A percentile compares a stretch with the other conserved stretches of the same genome.
Evolutionary conservation across 2,329 filamentous ascomycete genomes (phyloP).

Genomic region (Rhinocladiella mackenziei): DNA sequence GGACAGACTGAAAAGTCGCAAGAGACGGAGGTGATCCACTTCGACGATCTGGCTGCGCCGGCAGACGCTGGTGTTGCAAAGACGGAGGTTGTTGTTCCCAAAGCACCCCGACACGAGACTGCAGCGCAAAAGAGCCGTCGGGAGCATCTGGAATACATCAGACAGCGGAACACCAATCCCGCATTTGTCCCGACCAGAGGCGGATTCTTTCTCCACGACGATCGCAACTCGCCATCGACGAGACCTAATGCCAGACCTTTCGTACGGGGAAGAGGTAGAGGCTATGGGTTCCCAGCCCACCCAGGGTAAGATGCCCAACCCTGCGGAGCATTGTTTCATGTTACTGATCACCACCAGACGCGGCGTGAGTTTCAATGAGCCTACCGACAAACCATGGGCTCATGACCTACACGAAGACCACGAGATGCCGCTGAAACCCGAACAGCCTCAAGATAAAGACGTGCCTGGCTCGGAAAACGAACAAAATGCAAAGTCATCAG

Average conservation of each 20-base stretch:
- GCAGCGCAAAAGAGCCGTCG: slow-evolving; percentile 68
- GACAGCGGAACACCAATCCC: slow-evolving; percentile 81
- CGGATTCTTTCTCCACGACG: slow-evolving; percentile 96
- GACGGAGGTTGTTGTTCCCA: slow-evolving; percentile 28
- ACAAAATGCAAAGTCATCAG: slow-evolving; percentile 20
- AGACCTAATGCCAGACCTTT: slow-evolving; percentile 59
- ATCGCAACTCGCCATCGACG: slow-evolving; percentile 53
- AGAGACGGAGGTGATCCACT: slow-evolving; percentile 47
- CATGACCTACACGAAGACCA: slow-evolving; percentile 84
- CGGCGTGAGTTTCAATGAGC: slow-evolving; percentile 27
- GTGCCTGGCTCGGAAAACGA: slow-evolving; percentile 18
- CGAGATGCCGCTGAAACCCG: slow-evolving; percentile 29
- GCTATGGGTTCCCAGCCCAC: slow-evolving; percentile 44
- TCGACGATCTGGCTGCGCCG: slow-evolving; percentile 41
- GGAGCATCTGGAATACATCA: slow-evolving; percentile 87
- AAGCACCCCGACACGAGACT: slow-evolving; percentile 49
- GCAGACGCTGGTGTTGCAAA: slow-evolving; percentile 1
- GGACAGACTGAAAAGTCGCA: slow-evolving; percentile 43
- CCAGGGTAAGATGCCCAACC: slow-evolving; percentile 14
- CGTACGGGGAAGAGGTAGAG: slow-evolving; percentile 61
- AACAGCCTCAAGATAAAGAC: slow-evolving; percentile 34
- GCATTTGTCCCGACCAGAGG: slow-evolving; percentile 92
- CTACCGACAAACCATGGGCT: slow-evolving; percentile 57
- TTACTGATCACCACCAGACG: slow-evolving; percentile 11
- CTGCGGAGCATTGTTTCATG: not conserved